These are phyloP conservation scores for Lentinula sp. DNA, from an alignment of 768 basidiomycete species.

Conservation along the genomic window DNA sequence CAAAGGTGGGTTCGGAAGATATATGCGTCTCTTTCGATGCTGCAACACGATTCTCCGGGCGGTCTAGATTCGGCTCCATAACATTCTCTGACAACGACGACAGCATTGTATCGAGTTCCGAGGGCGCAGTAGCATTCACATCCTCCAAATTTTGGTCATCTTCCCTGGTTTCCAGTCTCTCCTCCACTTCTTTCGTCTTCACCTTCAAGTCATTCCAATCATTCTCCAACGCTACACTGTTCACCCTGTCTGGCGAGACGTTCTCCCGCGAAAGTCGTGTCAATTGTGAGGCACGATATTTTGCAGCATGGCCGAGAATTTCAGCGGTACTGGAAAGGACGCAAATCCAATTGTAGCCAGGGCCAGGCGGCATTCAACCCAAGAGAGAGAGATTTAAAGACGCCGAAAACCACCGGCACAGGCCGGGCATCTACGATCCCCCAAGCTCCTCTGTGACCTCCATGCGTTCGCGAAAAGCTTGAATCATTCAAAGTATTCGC, in stretches of 20 bases:
- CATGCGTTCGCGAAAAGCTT: too few species aligned
- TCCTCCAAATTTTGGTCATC: not conserved
- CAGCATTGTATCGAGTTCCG: not conserved
- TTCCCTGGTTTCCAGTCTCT: not conserved
- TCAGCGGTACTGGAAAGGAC: slow-evolving; percentile 55
- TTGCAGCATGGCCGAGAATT: slow-evolving; percentile 58
- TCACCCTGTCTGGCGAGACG: not conserved
- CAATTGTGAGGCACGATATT: slow-evolving; percentile 43
- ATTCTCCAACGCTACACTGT: not conserved
- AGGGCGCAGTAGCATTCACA: not conserved
- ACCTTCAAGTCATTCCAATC: not conserved
- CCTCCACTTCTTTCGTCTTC: not conserved
- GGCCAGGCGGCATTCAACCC: slow-evolving; percentile 57
- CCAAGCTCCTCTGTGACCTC: too few species aligned
- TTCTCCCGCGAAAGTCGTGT: slow-evolving; percentile 1
- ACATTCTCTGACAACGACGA: not conserved
- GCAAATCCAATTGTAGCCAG: slow-evolving; percentile 67
- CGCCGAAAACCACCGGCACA: too few species aligned
- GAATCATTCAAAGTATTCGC: too few species aligned
- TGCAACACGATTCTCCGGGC: not conserved
- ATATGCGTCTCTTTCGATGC: not conserved
- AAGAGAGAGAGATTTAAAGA: not conserved
- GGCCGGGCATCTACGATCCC: too few species aligned
- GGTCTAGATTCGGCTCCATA: not conserved
- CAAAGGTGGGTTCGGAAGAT: not conserved